Base-by-base conservation (phyloP, 192 early-diverging fungal species). In the Gamsiella multidivaricata region DNA sequence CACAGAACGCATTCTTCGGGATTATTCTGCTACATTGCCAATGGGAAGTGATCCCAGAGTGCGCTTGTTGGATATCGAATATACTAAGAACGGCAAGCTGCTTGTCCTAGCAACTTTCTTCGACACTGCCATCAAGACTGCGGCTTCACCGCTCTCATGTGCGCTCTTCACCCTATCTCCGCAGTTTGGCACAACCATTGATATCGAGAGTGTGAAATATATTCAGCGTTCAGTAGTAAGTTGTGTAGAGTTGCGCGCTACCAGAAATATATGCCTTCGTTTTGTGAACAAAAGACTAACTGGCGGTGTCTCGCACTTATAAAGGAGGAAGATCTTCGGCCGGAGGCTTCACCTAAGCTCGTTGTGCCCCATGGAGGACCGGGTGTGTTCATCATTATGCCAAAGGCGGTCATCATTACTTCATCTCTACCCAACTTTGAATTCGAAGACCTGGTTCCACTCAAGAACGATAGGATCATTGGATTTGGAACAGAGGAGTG, bases 401-500 rank as follows among this genome's bases (percentile, higher is more conserved):
- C 74, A 6, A 55, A 46, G 18, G 50, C 74, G 0, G 65, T 69
- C 15, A 69, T 78, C 17, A 78, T 78, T 43, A 64, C 58, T 17
- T 69, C 74, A 12, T 69, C 65, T 28, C 32, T 63, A 5, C 45
- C 65, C 8, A 39, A 57, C 46, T 17, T 33, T 18, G 61, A 68
- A 28, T 69, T 78, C 33, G 74, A 78, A 18, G 74, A 78, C 43
- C 22, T 78, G 18, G 42, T 78, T 14, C 74, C 74, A 14, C 61
- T 78, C 25, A 78, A 69, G 29, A 64, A 20, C 11, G 74, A 78
- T 36, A 69, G 54, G 36, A 59, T 78, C 31, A 69, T 78, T 29
- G 74, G 74, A n/a, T 59, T 33, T 45, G 74, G 74, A 46, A 33
- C 57, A 7, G 74, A 78, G 49, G 74, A 78, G 29, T 78, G 74